Conservation (phyloP, 805 yeast genomes). For the Nakazawaea anatomiae region DNA sequence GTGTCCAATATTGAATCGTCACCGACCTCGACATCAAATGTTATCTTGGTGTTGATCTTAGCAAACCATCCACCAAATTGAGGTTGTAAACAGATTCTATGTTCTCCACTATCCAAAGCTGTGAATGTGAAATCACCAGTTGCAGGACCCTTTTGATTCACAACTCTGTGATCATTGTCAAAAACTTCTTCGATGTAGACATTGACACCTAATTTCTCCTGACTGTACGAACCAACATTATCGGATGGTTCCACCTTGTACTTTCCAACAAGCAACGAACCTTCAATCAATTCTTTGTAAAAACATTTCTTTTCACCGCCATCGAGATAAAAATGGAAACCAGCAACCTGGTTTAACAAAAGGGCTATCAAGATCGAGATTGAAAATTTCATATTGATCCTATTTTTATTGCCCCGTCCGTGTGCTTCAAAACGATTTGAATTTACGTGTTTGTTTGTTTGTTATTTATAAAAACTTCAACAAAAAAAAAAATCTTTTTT, state of each 20-base stretch:
- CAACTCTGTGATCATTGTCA: constrained; percentile 77
- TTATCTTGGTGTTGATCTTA: constrained; percentile 49
- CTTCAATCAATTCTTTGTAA: constrained; percentile 47
- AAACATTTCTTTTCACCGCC: constrained; percentile 52
- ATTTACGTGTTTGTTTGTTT: background rate
- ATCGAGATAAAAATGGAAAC: constrained; percentile 45
- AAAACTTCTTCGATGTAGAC: constrained; percentile 52
- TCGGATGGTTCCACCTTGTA: constrained; percentile 43
- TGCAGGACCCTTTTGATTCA: constrained; percentile 55
- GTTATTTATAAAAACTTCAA: background rate
- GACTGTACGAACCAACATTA: constrained; percentile 3
- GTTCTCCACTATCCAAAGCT: constrained; percentile 81
- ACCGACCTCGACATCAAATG: constrained; percentile 68
- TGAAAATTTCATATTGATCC: background rate
- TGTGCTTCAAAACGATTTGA: background rate
- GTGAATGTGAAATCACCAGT: constrained; percentile 73
- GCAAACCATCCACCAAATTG: constrained; percentile 26
- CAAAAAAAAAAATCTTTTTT: background rate
- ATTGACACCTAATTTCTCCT: constrained; percentile 12
- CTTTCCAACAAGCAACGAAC: constrained; percentile 41
- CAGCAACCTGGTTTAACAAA: constrained; percentile 21
- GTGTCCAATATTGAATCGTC: constrained; percentile 60
- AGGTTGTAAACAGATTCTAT: constrained; percentile 66
- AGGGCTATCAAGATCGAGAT: background rate
- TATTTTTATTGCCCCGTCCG: too few relatives aligned